Conservation (phyloP, 345 rosid genomes). For the Citrus cavaleriei region DNA sequence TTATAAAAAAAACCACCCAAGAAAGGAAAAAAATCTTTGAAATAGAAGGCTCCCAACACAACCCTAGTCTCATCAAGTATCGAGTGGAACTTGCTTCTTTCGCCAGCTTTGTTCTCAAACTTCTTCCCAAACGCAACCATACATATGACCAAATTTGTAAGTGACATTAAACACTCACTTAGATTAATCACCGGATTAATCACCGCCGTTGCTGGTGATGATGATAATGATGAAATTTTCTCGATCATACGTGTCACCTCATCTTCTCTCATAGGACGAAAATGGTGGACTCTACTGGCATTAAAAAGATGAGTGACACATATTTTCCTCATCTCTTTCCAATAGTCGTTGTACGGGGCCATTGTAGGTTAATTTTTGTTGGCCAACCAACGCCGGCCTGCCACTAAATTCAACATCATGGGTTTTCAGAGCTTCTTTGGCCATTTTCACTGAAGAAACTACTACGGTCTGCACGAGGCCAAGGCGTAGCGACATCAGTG, state of each 20-base stretch:
- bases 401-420: slow-evolving; percentile 26
- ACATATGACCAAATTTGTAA: slow-evolving; percentile 14
- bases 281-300: slow-evolving; percentile 13
- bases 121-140: slow-evolving; percentile 27
- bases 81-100: slow-evolving; percentile 6
- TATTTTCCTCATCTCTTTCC: slow-evolving; percentile 26
- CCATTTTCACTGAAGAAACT: slow-evolving; percentile 29
- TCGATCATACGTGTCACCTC: slow-evolving; percentile 23
- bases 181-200: neutral
- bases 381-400: neutral
- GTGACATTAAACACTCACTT: slow-evolving; percentile 7
- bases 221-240: neutral
- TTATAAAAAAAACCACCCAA: slow-evolving; percentile 20
- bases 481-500: slow-evolving; percentile 40
- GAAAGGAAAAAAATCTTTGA: slow-evolving; percentile 26
- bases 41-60: slow-evolving; percentile 13
- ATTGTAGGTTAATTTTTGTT: too few relatives aligned
- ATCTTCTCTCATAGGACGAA: slow-evolving; percentile 13
- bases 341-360: slow-evolving; percentile 18
- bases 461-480: slow-evolving; percentile 28
- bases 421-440: slow-evolving; percentile 19
- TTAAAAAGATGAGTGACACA: slow-evolving; percentile 24
- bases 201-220: too few relatives aligned
- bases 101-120: slow-evolving; percentile 9
- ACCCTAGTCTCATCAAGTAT: slow-evolving; percentile 23